A percentile compares a stretch with the other conserved stretches of the same genome.
Conservation (phyloP, 306 rosid genomes). For the Dryas drummondii region DNA sequence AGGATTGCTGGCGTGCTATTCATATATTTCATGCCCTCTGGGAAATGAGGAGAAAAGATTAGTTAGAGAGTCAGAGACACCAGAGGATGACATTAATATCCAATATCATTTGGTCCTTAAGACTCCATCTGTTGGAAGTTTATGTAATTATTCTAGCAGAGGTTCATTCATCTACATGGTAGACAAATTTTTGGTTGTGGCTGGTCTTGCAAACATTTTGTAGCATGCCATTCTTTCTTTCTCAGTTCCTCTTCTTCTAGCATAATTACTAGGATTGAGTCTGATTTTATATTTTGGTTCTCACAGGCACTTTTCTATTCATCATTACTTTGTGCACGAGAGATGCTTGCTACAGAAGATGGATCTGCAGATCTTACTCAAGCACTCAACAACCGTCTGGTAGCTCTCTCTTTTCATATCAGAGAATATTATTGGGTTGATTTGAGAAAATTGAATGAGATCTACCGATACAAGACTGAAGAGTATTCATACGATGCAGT, state of each 20-base stretch:
- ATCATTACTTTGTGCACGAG: conserved; percentile 75
- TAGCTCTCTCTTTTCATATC: conserved; percentile 82
- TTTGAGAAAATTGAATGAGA: conserved; percentile 69
- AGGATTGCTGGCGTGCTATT: neutral
- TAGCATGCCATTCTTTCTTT: conserved; percentile 3
- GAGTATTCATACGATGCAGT: conserved; percentile 89
- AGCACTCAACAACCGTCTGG: conserved; percentile 76
- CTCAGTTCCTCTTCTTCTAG: neutral
- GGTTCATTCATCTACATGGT: neutral
- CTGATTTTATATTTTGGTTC: conserved; percentile 19
- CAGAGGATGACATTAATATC: neutral
- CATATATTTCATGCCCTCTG: neutral
- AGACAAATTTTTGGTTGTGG: neutral
- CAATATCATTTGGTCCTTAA: neutral
- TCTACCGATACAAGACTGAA: conserved; percentile 84
- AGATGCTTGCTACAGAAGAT: conserved; percentile 83
- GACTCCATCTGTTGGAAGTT: neutral
- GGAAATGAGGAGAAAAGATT: neutral
- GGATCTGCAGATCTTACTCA: conserved; percentile 73
- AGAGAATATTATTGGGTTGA: conserved; percentile 88
- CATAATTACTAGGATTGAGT: neutral
- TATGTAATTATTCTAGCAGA: neutral
- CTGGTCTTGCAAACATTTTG: conserved; percentile 17
- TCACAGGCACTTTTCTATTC: conserved; percentile 79
- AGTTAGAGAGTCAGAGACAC: neutral